Evolutionary conservation across 2,329 filamentous ascomycete species (phyloP), one percentile per base, ranked within the genome.

Genomic region (Penicillium sp.): DNA sequence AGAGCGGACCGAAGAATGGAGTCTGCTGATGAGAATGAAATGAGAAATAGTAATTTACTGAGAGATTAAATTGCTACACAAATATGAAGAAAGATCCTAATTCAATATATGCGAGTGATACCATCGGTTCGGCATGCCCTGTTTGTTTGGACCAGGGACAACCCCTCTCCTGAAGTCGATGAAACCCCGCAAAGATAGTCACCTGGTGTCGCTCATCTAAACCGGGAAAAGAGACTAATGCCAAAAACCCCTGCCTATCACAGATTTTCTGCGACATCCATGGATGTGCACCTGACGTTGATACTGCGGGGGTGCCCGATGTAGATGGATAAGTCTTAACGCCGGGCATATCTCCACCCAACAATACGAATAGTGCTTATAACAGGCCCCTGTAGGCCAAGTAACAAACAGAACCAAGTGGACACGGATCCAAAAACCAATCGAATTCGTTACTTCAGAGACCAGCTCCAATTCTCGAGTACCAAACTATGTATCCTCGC

Each of bases 401-500:
- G 12, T 19, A 21, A 15, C 4, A 35, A 29, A 29, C 8, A 27
- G 17, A 21, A 36, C 12, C 3, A 27, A 19, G 31, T 44, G 15
- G 33, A 29, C 10, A n/a, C 17, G 21, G 29, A 31, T 25, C 25
- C 21, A 43, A 44, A 44, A 39, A 29, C 6, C 31, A 35, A 57
- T 53, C 17, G 21, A 42, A 47, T 53, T 57, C 36, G 6, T 29
- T 25, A 44, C 36, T 17, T 25, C 10, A 39, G 60, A 64, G 53
- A 49, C 53, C 51, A 57, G 58, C 60, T 64, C 57, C 49, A 45
- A 57, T 12, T 12, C 23, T 27, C 36, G 29, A 55, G 19, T 25
- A 19, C 13, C 36, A 6, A 25, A 48, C 39, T 60, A 56, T 31
- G 33, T 52, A 63, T 56, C 65, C 17, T 58, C 53, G 53, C 53